Percentiles rank a stretch among this genome's conserved stretches.
phyloP scores from a whole-genome alignment of 495 filamentous ascomycete species.

The Bacidia gigantensis region DNA sequence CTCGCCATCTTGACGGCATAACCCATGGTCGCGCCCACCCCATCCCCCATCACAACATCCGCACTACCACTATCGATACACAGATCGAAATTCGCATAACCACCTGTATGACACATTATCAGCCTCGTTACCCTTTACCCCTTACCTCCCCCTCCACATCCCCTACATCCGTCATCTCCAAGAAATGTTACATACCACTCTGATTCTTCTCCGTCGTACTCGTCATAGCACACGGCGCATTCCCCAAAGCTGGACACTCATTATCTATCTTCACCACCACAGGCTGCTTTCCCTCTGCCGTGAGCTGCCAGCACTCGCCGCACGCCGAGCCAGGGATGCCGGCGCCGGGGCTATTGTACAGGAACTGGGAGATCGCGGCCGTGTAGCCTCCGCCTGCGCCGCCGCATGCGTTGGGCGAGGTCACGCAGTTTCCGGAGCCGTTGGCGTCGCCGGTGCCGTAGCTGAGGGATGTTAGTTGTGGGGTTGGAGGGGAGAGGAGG shows the following conservation, averaged over 20 bases:
- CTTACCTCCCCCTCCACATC: no score
- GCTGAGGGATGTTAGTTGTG: no score
- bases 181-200: constrained; percentile 1
- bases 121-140: no score
- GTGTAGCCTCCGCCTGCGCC: constrained; percentile 1
- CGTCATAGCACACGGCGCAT: neutral
- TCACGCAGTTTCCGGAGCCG: neutral
- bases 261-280: constrained; percentile 4
- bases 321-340: constrained; percentile 3
- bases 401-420: neutral
- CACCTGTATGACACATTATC: no score
- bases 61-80: neutral
- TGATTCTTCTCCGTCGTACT: constrained; percentile 1
- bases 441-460: constrained; percentile 2
- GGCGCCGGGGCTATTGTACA: neutral
- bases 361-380: constrained; percentile 5
- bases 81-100: neutral
- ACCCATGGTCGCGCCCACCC: neutral
- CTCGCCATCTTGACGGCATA: neutral
- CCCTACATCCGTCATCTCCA: no score
- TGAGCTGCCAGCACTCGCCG: constrained; percentile 3
- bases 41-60: neutral
- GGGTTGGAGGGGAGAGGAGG: no score
- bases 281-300: neutral
- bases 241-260: constrained; percentile 1